Conservation (phyloP, 495 filamentous ascomycete species). For the Daldinia decipiens region DNA sequence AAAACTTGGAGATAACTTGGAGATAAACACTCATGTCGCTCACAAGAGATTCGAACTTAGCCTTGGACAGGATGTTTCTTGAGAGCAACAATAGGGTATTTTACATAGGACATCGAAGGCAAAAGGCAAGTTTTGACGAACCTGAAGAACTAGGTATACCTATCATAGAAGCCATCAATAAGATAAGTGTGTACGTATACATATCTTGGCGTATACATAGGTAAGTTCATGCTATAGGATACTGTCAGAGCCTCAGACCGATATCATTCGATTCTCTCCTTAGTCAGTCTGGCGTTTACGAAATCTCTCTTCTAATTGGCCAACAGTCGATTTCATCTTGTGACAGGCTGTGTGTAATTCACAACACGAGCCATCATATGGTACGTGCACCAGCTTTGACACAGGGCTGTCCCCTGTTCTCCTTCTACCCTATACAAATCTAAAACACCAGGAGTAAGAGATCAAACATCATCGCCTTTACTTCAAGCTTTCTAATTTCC, state of each 20-base stretch:
- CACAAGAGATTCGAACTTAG: background rate
- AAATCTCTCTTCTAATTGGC: slow-evolving; percentile 35
- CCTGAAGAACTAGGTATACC: background rate
- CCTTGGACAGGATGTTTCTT: background rate
- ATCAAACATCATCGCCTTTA: slow-evolving; percentile 44
- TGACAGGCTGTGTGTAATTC: slow-evolving; percentile 21
- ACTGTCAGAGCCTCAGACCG: slow-evolving; percentile 43
- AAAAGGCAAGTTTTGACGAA: background rate
- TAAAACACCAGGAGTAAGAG: slow-evolving; percentile 56
- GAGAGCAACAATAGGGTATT: background rate
- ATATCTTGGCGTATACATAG: slow-evolving; percentile 1
- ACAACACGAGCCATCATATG: background rate
- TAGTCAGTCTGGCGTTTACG: slow-evolving; percentile 33
- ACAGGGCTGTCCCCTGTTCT: slow-evolving; percentile 21
- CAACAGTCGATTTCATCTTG: slow-evolving; percentile 11
- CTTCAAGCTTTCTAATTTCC: slow-evolving; percentile 24
- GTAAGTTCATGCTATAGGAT: slow-evolving; percentile 21
- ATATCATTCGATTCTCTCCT: slow-evolving; percentile 41
- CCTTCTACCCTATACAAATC: slow-evolving; percentile 45
- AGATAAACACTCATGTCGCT: background rate
- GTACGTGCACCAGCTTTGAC: slow-evolving; percentile 23
- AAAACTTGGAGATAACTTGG: background rate
- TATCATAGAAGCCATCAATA: background rate
- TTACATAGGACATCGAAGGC: background rate
- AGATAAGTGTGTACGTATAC: slow-evolving; percentile 9